Evolutionary conservation across 768 basidiomycete genomes (phyloP), one percentile per base, ranked within the genome.

Genomic region (Termitomyces bulborhizus): DNA sequence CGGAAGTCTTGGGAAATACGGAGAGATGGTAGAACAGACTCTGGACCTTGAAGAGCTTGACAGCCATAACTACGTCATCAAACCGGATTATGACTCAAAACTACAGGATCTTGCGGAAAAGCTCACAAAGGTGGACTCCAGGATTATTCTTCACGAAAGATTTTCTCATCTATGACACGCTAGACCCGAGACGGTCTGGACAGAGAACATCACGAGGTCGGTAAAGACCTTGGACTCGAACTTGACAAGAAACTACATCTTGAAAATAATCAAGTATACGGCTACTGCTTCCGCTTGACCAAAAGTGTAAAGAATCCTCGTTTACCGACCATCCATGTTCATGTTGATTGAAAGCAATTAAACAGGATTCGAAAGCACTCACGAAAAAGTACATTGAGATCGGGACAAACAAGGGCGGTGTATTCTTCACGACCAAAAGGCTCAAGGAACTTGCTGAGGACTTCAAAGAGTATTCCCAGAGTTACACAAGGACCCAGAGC

Each of bases 211-310:
- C 69, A 74, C 6, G 63, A 74, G 1, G 86, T 84, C 0, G 88
- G 88, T 6, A 68, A 75, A 6, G 89, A 90, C 39, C 76, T 98
- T 6, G 80, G 77, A 8, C 62, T 99, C 9, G 93, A 96, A 15
- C 79, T 93, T 2, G 91, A 97, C 69, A 96, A 96, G 74, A 98
- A 98, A 72, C 71, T 98, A 11, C 97, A 98, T 69, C 74, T 99
- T 29, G 97, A 99, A 72, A 94, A 95, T 62, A 90, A 88, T 51
- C 79, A 81, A 54, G 81, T 84, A 1, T 92, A 96, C 65, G 93
- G 94, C 1, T 96, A 98, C 67, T 94, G 90, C 63, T 91, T 98
- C 72, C 75, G 97, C 27, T 67, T 98, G 43, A 95, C 95, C 1
- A 95, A 97, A 66, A 90, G 86, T 59, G 96, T 94, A 60, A 52